Percentiles rank a stretch among this genome's conserved stretches.
These are phyloP conservation scores for Magnusiomyces tetraspermus DNA, from an alignment of 1,139 yeast species.

Conservation along the genomic window DNA sequence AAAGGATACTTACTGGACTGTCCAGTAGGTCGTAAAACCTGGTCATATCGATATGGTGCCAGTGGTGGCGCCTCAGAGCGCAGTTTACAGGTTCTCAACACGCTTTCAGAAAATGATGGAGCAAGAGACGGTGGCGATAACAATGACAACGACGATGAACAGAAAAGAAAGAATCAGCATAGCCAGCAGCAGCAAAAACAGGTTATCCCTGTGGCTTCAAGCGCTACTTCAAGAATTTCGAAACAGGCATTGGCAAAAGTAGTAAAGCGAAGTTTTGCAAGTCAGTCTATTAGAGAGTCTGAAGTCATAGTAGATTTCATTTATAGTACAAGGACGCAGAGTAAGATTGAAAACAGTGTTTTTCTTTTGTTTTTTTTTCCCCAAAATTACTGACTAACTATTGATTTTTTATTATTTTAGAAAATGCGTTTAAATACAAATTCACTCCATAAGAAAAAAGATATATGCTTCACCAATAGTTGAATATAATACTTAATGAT, in stretches of 20 bases:
- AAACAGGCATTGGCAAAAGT: slow-evolving; percentile 48
- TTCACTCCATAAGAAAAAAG: slow-evolving; percentile 20
- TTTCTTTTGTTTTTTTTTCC: neutral
- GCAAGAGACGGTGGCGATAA: neutral
- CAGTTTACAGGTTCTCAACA: neutral
- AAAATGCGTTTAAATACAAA: slow-evolving; percentile 33
- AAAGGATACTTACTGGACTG: slow-evolving; percentile 2
- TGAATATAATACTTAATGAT: neutral
- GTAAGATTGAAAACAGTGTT: slow-evolving; percentile 26
- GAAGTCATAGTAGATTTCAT: slow-evolving; percentile 72
- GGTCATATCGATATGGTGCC: neutral
- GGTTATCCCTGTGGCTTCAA: slow-evolving; percentile 18
- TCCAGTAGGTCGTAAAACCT: neutral
- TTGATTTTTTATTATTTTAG: slow-evolving; percentile 11
- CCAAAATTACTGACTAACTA: neutral
- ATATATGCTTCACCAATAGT: too few relatives aligned
- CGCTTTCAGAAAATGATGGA: neutral
- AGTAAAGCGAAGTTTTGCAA: slow-evolving; percentile 53
- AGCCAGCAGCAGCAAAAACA: slow-evolving; percentile 24
- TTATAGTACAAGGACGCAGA: slow-evolving; percentile 63
- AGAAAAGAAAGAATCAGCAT: neutral
- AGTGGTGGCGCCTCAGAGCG: neutral
- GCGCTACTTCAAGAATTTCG: slow-evolving; percentile 32
- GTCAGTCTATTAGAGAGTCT: slow-evolving; percentile 58
- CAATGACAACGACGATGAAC: neutral